These are phyloP conservation scores for Magnaporthiopsis poae DNA, from an alignment of 2,329 filamentous ascomycete genomes.

Conservation along the genomic window DNA sequence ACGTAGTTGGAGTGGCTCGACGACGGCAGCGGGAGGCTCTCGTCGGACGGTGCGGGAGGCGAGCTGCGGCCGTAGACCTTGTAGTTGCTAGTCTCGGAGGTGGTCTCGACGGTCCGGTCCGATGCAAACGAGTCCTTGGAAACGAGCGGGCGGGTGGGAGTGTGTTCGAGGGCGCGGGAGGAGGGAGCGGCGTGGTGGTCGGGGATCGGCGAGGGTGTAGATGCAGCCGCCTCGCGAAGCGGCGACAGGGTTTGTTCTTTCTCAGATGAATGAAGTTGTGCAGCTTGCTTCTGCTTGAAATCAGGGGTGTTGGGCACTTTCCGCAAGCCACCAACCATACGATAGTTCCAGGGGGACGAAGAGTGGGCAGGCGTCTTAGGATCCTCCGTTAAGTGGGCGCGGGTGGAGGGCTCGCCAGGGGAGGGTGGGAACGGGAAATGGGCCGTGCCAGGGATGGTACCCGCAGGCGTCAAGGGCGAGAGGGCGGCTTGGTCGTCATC, in stretches of 20 bases:
- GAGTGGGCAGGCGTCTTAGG: slow-evolving; percentile 28
- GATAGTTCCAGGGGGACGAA: slow-evolving; percentile 42
- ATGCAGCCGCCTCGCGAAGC: slow-evolving; percentile 23
- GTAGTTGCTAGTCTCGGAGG: slow-evolving; percentile 44
- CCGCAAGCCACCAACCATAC: slow-evolving; percentile 44
- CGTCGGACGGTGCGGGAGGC: slow-evolving; percentile 29
- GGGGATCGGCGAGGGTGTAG: slow-evolving; percentile 12
- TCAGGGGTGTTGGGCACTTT: slow-evolving; percentile 39
- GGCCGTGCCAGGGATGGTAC: slow-evolving; percentile 34
- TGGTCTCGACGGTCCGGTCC: slow-evolving; percentile 31
- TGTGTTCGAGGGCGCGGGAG: not conserved
- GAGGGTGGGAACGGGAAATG: slow-evolving; percentile 24
- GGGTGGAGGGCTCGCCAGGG: slow-evolving; percentile 22
- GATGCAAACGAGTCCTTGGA: slow-evolving; percentile 30
- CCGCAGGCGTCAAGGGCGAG: slow-evolving; percentile 30
- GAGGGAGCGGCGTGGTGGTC: slow-evolving; percentile 2
- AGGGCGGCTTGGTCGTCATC: slow-evolving; percentile 34
- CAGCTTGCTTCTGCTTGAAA: slow-evolving; percentile 30
- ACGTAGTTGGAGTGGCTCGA: slow-evolving; percentile 41
- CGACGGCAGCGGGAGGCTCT: slow-evolving; percentile 30
- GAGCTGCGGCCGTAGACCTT: slow-evolving; percentile 42
- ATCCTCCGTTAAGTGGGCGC: slow-evolving; percentile 26
- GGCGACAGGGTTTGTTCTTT: slow-evolving; percentile 22
- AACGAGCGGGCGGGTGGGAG: slow-evolving; percentile 5
- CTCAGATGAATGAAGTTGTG: slow-evolving; percentile 18